Conservation (phyloP, 768 basidiomycete genomes). For the Phlegmacium glaucopus region DNA sequence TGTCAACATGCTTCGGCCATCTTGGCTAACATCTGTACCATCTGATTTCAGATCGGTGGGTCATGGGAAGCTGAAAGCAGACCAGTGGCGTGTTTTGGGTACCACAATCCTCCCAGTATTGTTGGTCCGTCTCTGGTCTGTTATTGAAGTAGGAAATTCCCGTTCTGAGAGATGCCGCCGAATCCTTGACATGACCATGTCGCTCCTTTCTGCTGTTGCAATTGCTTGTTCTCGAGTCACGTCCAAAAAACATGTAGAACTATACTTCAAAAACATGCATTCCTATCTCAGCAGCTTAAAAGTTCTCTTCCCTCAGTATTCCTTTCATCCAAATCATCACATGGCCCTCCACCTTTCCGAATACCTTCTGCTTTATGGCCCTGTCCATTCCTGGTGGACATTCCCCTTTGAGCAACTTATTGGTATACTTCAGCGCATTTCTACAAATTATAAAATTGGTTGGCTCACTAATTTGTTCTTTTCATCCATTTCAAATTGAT, state of each 20-base stretch:
- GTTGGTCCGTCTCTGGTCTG: conserved; percentile 31
- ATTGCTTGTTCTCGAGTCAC: conserved; percentile 20
- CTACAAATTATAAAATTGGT: conserved; percentile 15
- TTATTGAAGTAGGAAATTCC: background rate
- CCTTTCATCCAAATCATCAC: conserved; percentile 34
- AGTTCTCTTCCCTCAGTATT: conserved; percentile 26
- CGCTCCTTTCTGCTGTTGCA: conserved; percentile 14
- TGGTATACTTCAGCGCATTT: conserved; percentile 16
- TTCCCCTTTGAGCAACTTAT: conserved; percentile 36
- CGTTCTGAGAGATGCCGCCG: conserved; percentile 21
- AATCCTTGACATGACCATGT: conserved; percentile 21
- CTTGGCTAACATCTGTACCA: conserved; percentile 22
- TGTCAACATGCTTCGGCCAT: conserved; percentile 17
- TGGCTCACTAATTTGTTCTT: conserved; percentile 6
- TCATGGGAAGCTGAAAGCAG: conserved; percentile 29
- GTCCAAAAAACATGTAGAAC: conserved; percentile 2
- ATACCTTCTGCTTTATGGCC: conserved; percentile 29
- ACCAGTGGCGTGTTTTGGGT: conserved; percentile 34
- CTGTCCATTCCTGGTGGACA: conserved; percentile 32
- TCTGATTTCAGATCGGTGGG: conserved; percentile 14
- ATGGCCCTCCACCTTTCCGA: conserved; percentile 34
- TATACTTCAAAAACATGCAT: conserved; percentile 13
- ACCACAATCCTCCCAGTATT: conserved; percentile 30
- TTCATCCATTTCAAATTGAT: conserved; percentile 14
- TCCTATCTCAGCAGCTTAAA: conserved; percentile 27